Percentiles rank a stretch among this genome's conserved stretches.
phyloP scores from a whole-genome alignment of 306 rosid genomes.

The Dalbergia cultrata region DNA sequence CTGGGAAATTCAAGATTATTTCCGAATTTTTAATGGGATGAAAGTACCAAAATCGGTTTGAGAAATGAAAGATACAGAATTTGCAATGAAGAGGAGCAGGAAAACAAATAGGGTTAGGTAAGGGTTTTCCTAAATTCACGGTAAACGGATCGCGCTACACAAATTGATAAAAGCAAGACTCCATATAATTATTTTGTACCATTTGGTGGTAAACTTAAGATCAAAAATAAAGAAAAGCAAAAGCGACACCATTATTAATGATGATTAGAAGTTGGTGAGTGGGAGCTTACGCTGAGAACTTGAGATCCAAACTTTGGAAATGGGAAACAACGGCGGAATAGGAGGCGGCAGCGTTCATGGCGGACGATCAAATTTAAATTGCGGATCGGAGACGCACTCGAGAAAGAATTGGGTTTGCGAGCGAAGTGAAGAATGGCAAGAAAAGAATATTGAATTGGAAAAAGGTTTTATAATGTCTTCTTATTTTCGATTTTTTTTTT shows the following conservation, averaged over 20 bases:
- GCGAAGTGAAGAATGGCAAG: not conserved
- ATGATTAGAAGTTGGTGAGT: not conserved
- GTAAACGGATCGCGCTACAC: not conserved
- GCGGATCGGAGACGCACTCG: conserved; percentile 9
- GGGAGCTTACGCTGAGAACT: conserved; percentile 56
- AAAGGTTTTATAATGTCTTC: not conserved
- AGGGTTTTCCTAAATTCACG: not conserved
- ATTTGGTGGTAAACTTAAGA: not conserved
- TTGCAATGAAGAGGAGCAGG: not conserved
- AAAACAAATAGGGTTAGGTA: conserved; percentile 1
- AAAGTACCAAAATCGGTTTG: not conserved
- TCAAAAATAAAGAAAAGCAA: not conserved
- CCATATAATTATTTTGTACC: not conserved
- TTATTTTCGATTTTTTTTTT: not conserved
- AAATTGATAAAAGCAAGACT: not conserved
- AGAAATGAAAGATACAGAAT: conserved; percentile 2
- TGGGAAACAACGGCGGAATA: conserved; percentile 52
- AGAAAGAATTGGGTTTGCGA: not conserved
- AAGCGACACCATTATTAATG: not conserved
- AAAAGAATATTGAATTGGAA: not conserved
- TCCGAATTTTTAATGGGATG: not conserved
- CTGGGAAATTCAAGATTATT: not conserved
- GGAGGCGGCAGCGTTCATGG: conserved; percentile 58
- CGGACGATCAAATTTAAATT: conserved; percentile 17
- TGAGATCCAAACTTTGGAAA: conserved; percentile 44